phyloP scores from a whole-genome alignment of 306 rosid genomes.

The Dryas alaskensis region DNA sequence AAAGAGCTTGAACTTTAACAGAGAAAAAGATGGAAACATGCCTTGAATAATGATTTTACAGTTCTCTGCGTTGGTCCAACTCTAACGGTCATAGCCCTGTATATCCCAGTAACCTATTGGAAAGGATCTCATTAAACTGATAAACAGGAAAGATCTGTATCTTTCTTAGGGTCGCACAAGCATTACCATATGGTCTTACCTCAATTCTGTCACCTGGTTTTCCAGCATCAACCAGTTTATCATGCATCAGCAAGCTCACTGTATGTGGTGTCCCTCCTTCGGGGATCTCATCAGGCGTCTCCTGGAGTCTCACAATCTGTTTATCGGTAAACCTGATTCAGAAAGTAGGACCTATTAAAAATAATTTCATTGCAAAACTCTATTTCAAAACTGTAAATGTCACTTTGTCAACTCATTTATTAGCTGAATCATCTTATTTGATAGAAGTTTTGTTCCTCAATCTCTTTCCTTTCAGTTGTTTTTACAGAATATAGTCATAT shows the following conservation, averaged over 20 bases:
- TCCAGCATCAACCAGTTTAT: slow-evolving; percentile 88
- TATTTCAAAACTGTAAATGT: slow-evolving; percentile 7
- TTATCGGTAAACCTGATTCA: slow-evolving; percentile 77
- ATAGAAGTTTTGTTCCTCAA: background rate
- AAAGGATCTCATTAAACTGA: slow-evolving; percentile 20
- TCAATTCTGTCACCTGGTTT: slow-evolving; percentile 98
- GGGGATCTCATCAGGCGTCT: slow-evolving; percentile 96
- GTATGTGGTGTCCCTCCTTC: slow-evolving; percentile 99
- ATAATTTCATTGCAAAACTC: background rate
- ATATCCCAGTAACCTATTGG: slow-evolving; percentile 84
- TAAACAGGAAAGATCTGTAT: slow-evolving; percentile 18
- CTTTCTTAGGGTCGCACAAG: slow-evolving; percentile 4
- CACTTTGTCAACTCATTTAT: background rate
- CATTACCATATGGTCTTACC: slow-evolving; percentile 44
- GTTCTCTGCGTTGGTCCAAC: slow-evolving; percentile 95
- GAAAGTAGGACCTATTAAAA: slow-evolving; percentile 19
- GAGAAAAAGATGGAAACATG: slow-evolving; percentile 16
- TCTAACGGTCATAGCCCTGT: slow-evolving; percentile 94
- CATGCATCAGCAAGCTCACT: slow-evolving; percentile 92
- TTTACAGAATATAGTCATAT: background rate
- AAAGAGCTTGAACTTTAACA: slow-evolving; percentile 12
- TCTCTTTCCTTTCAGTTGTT: background rate
- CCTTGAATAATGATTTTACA: slow-evolving; percentile 95
- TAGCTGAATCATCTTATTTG: background rate
- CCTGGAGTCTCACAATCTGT: slow-evolving; percentile 97